These are phyloP conservation scores for Geotrichum ghanense DNA, from an alignment of 805 yeast genomes.

Conservation along the genomic window DNA sequence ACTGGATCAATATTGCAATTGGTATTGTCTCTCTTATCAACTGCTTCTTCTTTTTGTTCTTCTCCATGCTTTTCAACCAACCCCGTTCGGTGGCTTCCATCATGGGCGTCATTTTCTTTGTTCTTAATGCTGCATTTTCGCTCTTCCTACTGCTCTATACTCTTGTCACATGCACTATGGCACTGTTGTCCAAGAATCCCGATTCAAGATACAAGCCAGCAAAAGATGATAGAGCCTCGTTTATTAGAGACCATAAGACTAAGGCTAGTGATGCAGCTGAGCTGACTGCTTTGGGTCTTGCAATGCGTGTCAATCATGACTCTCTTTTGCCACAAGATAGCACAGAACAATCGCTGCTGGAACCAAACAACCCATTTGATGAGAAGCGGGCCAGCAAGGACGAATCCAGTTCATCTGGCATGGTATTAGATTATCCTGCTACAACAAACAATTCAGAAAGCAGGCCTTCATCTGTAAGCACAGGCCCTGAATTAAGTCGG, in stretches of 20 bases:
- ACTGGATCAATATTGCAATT: constrained; percentile 61
- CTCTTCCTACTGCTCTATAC: constrained; percentile 60
- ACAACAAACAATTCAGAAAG: neutral
- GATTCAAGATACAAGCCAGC: constrained; percentile 84
- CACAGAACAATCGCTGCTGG: neutral
- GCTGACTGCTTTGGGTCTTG: constrained; percentile 61
- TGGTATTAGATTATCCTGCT: neutral
- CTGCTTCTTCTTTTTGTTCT: constrained; percentile 76
- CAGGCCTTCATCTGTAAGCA: neutral
- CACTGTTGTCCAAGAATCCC: constrained; percentile 69
- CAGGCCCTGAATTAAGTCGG: neutral
- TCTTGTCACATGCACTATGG: constrained; percentile 50
- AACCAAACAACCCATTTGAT: too few species aligned
- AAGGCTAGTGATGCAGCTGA: constrained; percentile 33
- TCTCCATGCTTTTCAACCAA: constrained; percentile 75
- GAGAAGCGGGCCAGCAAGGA: neutral
- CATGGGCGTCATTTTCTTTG: constrained; percentile 87
- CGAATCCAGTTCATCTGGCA: neutral
- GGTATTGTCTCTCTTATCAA: constrained; percentile 63
- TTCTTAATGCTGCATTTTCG: constrained; percentile 82
- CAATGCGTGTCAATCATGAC: constrained; percentile 71
- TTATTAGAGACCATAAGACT: constrained; percentile 29
- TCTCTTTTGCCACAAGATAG: neutral
- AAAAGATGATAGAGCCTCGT: constrained; percentile 83
- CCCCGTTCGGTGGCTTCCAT: constrained; percentile 67